Base-by-base conservation (phyloP, 257 asterid species). In the Knoxia roxburghii region DNA sequence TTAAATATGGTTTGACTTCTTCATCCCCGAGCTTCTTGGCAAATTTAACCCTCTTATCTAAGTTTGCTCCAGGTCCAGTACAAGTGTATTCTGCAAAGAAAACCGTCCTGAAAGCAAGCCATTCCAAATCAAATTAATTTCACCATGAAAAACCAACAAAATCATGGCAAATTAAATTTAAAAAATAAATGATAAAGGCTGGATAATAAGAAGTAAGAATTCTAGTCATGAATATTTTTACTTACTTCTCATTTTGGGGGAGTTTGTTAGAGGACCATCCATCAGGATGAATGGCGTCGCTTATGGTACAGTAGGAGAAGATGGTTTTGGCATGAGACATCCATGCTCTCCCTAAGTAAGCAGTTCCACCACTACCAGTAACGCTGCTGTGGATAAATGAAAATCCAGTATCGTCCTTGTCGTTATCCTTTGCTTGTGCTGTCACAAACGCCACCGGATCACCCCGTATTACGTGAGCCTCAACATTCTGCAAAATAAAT, bases 61-160 rank as follows among this genome's bases (percentile, higher is more conserved):
- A 0, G 4, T 23, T 18, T 27, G 96, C 52, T 3, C 95, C 95
- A 0, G 85, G 61, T 11, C 98, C 98, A 15, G 10, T 68, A 66
- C 77, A 75, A 6, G 66, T 61, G 58, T 45, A 86, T 66, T 91
- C 96, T 14, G 85, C 92, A 17, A 85, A 91, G 72, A 26, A 80
- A 0, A 82, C 81, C 0, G 87, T 81, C 17, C 98, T 89, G 81
- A 48, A 69, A 13, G n/a, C n/a, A n/a, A n/a, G n/a, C 2, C 35
- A 41, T 18, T 17, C 20, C 8, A 37, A 27, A 33, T 9, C 24
- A 35, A 30, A 5, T 18, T 3, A 20, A 20, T 6, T 7, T 20
- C 32, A 39, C 4, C 8, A 3, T 3, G 8, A 3, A 3, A 29
- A 27, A 26, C 35, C 29, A 13, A 1, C n/a, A n/a, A n/a, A n/a